Percentiles rank a stretch among this genome's conserved stretches.
These are phyloP conservation scores for Multifurca ochricompacta DNA, from an alignment of 768 basidiomycete genomes.

Conservation along the genomic window DNA sequence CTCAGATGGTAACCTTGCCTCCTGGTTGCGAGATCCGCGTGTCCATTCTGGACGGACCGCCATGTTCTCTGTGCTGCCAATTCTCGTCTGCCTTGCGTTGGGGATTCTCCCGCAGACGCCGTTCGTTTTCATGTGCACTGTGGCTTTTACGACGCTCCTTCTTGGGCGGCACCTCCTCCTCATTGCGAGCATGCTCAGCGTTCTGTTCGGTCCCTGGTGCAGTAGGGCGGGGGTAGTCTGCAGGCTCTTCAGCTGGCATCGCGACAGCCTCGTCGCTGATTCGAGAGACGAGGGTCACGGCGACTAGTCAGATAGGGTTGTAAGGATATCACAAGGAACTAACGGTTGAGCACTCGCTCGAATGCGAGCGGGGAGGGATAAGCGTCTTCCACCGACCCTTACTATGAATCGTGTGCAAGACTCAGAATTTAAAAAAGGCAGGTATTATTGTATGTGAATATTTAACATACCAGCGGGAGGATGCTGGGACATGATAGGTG, in stretches of 20 bases:
- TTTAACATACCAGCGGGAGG: constrained; percentile 16
- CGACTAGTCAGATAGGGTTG: not conserved
- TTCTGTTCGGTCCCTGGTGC: constrained; percentile 8
- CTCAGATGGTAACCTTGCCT: constrained; percentile 34
- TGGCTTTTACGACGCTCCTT: constrained; percentile 16
- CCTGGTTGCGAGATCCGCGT: constrained; percentile 54
- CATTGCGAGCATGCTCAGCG: constrained; percentile 8
- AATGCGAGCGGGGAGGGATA: constrained; percentile 17
- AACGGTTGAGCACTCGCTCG: constrained; percentile 10
- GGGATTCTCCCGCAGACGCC: constrained; percentile 18
- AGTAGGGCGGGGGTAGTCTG: constrained; percentile 20
- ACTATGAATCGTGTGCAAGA: constrained; percentile 3
- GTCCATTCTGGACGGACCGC: constrained; percentile 24
- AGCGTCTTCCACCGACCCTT: constrained; percentile 19
- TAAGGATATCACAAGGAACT: not conserved
- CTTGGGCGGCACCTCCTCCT: constrained; percentile 16
- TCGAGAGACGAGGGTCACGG: not conserved
- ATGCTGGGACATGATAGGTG: constrained; percentile 13
- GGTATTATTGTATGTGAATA: not conserved
- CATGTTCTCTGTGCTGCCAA: constrained; percentile 15
- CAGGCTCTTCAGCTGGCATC: constrained; percentile 17
- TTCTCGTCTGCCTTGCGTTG: constrained; percentile 17
- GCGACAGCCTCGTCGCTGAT: constrained; percentile 6
- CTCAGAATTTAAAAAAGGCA: not conserved
- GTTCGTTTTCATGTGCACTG: constrained; percentile 17